Conservation (phyloP, 2,329 filamentous ascomycete genomes). For the Epichloe scottii region DNA sequence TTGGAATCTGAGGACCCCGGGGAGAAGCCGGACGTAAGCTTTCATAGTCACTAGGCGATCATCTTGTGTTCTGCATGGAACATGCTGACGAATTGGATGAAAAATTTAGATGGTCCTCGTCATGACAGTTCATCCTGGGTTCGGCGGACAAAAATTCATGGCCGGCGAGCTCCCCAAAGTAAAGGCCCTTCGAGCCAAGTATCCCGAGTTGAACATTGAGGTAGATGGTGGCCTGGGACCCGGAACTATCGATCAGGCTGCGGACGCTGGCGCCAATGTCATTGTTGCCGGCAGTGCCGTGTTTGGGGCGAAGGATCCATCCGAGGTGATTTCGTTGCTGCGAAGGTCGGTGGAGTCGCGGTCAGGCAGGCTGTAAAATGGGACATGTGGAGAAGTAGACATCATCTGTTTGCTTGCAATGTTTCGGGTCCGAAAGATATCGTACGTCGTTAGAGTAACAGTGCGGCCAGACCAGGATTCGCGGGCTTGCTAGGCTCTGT, state of each 20-base stretch:
- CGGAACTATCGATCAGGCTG: constrained; percentile 83
- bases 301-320: constrained; percentile 81
- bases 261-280: constrained; percentile 91
- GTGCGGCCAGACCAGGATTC: too few species aligned
- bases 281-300: constrained; percentile 96
- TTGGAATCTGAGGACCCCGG: constrained; percentile 58
- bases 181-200: constrained; percentile 64
- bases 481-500: too few species aligned
- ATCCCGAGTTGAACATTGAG: constrained; percentile 91
- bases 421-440: too few species aligned
- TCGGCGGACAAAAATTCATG: constrained; percentile 98
- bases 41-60: neutral
- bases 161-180: constrained; percentile 91
- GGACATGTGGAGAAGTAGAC: neutral
- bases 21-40: constrained; percentile 78
- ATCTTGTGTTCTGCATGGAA: too few species aligned
- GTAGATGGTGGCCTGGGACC: constrained; percentile 87
- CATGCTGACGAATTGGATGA: too few species aligned
- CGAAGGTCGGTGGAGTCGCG: constrained; percentile 63
- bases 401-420: too few species aligned
- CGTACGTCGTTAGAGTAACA: too few species aligned
- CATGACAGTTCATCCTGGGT: constrained; percentile 97
- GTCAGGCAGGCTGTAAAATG: constrained; percentile 25
- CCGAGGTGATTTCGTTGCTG: constrained; percentile 72
- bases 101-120: constrained; percentile 77